Conservation (phyloP, 2,329 filamentous ascomycete species). For the Tympanopsis confertula region DNA sequence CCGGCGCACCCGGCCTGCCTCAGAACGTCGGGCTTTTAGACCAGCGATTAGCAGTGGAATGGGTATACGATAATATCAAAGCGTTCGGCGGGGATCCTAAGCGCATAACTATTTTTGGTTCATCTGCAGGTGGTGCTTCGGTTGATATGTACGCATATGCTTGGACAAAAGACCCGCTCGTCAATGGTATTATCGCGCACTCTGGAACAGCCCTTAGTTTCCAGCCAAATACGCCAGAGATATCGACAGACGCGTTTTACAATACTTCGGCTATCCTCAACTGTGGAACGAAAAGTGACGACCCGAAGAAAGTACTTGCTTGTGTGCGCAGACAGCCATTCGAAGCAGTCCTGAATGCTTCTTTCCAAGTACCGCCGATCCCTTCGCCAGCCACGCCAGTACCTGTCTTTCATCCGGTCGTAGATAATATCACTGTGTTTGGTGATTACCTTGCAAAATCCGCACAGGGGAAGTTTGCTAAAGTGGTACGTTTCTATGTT, state of each 20-base stretch:
- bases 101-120: slow-evolving; percentile 11
- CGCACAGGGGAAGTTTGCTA: slow-evolving; percentile 1
- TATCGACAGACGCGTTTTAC: neutral
- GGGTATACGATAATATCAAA: slow-evolving; percentile 10
- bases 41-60: slow-evolving; percentile 10
- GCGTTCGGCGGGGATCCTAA: slow-evolving; percentile 10
- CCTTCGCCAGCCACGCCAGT: neutral
- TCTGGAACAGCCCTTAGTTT: slow-evolving; percentile 1
- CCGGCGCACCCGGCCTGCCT: slow-evolving; percentile 3
- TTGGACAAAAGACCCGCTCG: slow-evolving; percentile 6
- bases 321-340: neutral
- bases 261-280: neutral
- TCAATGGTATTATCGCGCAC: slow-evolving; percentile 5
- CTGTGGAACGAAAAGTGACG: neutral
- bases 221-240: neutral
- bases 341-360: neutral
- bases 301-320: neutral
- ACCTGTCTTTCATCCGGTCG: neutral
- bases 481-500: slow-evolving; percentile 2
- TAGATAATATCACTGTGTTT: neutral
- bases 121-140: slow-evolving; percentile 10
- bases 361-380: neutral
- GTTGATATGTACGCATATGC: slow-evolving; percentile 7
- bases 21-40: slow-evolving; percentile 10
- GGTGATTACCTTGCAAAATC: slow-evolving; percentile 1